A percentile compares a stretch with the other conserved stretches of the same genome.
Conservation (phyloP, 805 yeast species). For the Cyberlindnera americana region DNA sequence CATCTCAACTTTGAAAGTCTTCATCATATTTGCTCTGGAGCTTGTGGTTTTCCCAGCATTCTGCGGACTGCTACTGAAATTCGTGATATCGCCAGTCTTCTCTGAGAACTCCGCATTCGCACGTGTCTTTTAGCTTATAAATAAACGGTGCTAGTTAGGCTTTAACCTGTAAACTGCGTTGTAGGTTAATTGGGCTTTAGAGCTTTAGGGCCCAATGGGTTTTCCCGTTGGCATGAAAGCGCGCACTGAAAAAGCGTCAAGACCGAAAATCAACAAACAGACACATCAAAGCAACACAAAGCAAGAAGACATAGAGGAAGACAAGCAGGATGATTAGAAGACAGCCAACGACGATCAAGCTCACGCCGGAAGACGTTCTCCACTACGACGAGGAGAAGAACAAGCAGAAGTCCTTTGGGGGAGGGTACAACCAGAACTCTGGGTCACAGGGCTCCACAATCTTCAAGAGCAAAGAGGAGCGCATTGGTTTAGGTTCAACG, state of each 20-base stretch:
- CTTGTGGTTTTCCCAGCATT: constrained; percentile 79
- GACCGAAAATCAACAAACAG: not conserved
- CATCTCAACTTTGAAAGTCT: constrained; percentile 67
- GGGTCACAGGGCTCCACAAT: constrained; percentile 15
- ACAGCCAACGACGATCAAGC: constrained; percentile 63
- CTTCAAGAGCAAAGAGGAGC: constrained; percentile 18
- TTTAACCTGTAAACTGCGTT: too few relatives aligned
- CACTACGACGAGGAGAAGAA: constrained; percentile 30
- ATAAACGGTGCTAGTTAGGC: too few relatives aligned
- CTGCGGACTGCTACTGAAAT: constrained; percentile 77
- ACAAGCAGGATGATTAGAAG: constrained; percentile 59
- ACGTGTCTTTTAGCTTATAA: not conserved
- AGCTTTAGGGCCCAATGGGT: too few relatives aligned
- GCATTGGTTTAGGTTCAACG: constrained; percentile 21
- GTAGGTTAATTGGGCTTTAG: too few relatives aligned
- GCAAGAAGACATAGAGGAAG: not conserved
- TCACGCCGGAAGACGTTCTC: constrained; percentile 63
- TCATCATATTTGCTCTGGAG: constrained; percentile 71
- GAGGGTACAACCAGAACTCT: constrained; percentile 22
- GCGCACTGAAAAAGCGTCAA: too few relatives aligned
- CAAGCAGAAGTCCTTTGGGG: constrained; percentile 7
- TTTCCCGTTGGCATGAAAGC: too few relatives aligned
- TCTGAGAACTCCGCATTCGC: not conserved
- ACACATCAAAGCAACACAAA: not conserved
- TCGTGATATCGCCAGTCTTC: constrained; percentile 61